phyloP scores from a whole-genome alignment of 805 yeast genomes.

The Diddensiella santjacobensis region DNA sequence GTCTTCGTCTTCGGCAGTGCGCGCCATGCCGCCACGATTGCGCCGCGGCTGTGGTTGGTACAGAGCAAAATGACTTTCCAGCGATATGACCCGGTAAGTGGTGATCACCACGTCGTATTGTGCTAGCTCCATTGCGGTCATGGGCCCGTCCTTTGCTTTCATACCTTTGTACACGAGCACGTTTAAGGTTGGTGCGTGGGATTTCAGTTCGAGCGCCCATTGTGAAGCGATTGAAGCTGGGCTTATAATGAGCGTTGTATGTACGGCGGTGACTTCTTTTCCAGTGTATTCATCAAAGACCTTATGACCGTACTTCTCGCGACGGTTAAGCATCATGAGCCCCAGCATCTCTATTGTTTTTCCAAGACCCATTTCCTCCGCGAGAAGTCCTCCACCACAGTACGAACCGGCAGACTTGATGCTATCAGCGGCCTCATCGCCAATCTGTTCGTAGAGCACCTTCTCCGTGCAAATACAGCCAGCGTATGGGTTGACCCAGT shows the following conservation, averaged over 20 bases:
- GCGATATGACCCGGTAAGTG: conserved; percentile 65
- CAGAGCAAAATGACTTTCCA: conserved; percentile 75
- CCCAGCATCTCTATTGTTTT: conserved; percentile 85
- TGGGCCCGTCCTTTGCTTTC: conserved; percentile 18
- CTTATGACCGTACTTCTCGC: not conserved
- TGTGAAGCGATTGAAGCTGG: conserved; percentile 82
- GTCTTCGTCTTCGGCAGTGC: conserved; percentile 10
- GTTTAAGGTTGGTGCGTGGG: conserved; percentile 57
- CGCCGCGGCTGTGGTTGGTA: conserved; percentile 48
- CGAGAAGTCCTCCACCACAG: conserved; percentile 62
- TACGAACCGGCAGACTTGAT: conserved; percentile 9
- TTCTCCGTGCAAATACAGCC: conserved; percentile 18
- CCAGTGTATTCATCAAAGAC: conserved; percentile 39
- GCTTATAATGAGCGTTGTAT: conserved; percentile 77
- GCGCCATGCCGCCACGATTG: conserved; percentile 10
- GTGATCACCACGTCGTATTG: conserved; percentile 75
- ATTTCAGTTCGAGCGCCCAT: conserved; percentile 73
- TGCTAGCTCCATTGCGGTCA: conserved; percentile 50
- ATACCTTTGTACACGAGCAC: conserved; percentile 63
- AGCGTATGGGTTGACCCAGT: conserved; percentile 30
- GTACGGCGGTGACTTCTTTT: conserved; percentile 47
- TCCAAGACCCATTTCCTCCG: conserved; percentile 98
- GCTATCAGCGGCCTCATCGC: not conserved
- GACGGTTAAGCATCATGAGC: conserved; percentile 54
- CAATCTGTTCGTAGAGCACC: conserved; percentile 7